Conservation (phyloP, 176 grass and related monocot genomes). For the Guadua angustifolia region DNA sequence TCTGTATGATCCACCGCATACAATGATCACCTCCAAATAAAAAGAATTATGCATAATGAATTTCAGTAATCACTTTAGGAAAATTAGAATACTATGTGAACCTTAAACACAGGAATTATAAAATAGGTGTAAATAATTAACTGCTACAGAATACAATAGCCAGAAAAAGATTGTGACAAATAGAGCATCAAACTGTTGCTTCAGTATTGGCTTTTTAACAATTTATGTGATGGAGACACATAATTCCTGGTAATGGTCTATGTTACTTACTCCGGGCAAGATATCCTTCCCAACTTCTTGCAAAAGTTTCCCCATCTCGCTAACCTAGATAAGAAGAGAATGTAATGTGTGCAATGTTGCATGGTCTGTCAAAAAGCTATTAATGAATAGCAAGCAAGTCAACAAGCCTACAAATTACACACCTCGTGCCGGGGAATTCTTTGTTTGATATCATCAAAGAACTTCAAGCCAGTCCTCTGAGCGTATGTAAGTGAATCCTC, state of each 20-base stretch:
- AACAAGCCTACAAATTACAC: slow-evolving; percentile 15
- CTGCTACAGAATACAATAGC: neutral
- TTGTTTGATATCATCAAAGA: slow-evolving; percentile 90
- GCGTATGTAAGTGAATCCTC: slow-evolving; percentile 77
- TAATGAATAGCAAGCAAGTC: neutral
- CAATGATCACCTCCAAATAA: slow-evolving; percentile 69
- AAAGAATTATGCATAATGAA: slow-evolving; percentile 13
- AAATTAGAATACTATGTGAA: neutral
- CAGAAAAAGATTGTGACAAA: slow-evolving; percentile 8
- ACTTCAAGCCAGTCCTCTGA: slow-evolving; percentile 81
- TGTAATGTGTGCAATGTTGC: slow-evolving; percentile 6
- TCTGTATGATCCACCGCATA: slow-evolving; percentile 96
- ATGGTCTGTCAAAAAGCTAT: slow-evolving; percentile 9
- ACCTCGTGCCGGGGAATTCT: slow-evolving; percentile 87
- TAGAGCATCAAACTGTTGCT: neutral
- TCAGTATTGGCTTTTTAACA: slow-evolving; percentile 19
- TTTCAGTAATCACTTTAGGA: neutral
- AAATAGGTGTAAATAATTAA: slow-evolving; percentile 4
- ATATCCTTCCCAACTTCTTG: slow-evolving; percentile 73
- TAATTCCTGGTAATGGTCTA: slow-evolving; percentile 26
- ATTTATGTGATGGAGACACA: slow-evolving; percentile 3
- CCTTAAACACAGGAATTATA: neutral
- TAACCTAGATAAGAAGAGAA: slow-evolving; percentile 62
- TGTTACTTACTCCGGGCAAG: slow-evolving; percentile 72
- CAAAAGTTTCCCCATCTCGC: slow-evolving; percentile 86